Evolutionary conservation across 495 filamentous ascomycete species (phyloP).

Genomic region (Xeromyces bisporus): DNA sequence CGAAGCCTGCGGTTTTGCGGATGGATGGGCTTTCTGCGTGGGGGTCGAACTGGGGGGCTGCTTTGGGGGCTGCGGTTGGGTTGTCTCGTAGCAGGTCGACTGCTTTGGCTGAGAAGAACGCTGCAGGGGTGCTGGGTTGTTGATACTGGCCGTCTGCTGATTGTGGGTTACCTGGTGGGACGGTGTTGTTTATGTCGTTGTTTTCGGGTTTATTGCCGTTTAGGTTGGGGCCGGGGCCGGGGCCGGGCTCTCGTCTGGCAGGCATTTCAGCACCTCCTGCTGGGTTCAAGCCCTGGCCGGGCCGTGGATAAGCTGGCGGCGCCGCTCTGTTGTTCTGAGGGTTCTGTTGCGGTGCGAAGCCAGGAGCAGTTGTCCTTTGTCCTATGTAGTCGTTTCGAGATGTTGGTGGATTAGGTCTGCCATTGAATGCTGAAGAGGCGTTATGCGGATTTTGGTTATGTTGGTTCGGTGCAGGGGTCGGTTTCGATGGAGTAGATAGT

Average conservation of each 20-base stretch:
- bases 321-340: constrained; percentile 9
- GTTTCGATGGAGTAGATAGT: constrained; percentile 27
- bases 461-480: constrained; percentile 12
- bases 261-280: constrained; percentile 8
- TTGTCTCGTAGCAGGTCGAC: constrained; percentile 35
- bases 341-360: constrained; percentile 8
- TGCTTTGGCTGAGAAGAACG: constrained; percentile 66
- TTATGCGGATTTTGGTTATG: constrained; percentile 1
- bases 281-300: constrained; percentile 2
- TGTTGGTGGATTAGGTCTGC: constrained; percentile 8
- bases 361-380: constrained; percentile 9
- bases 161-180: constrained; percentile 8
- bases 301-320: constrained; percentile 9
- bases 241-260: constrained; percentile 14
- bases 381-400: constrained; percentile 5
- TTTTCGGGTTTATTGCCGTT: constrained; percentile 13
- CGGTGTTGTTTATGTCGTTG: constrained; percentile 13
- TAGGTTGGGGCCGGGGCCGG: constrained; percentile 3
- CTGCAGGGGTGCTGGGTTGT: constrained; percentile 22
- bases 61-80: constrained; percentile 22
- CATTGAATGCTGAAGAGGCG: constrained; percentile 8
- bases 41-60: constrained; percentile 58
- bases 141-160: constrained; percentile 10
- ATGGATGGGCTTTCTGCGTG: constrained; percentile 72
- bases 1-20: constrained; percentile 75